A percentile compares a stretch with the other conserved stretches of the same genome.
These are phyloP conservation scores for Hypoxylon lenormandii DNA, from an alignment of 495 filamentous ascomycete species.

Conservation along the genomic window DNA sequence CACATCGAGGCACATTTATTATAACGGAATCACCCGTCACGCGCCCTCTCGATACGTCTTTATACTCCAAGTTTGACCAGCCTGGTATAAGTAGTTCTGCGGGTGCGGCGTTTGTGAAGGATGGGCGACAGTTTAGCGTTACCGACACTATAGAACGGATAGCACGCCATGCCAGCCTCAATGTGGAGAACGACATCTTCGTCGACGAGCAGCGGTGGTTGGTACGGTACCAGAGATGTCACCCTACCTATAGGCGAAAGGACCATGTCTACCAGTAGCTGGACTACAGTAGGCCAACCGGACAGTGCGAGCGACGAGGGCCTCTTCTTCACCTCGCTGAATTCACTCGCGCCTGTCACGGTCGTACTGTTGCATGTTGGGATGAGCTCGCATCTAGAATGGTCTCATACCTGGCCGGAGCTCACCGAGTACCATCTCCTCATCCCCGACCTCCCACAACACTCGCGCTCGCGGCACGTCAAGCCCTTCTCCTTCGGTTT, in stretches of 20 bases:
- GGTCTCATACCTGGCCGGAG: constrained; percentile 45
- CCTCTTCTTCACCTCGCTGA: constrained; percentile 37
- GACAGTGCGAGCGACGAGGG: constrained; percentile 12
- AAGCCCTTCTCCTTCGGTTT: constrained; percentile 41
- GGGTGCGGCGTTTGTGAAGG: constrained; percentile 2
- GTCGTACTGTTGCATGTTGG: constrained; percentile 53
- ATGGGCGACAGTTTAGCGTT: constrained; percentile 3
- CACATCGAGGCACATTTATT: constrained; percentile 4
- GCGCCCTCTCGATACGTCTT: neutral
- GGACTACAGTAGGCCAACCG: constrained; percentile 21
- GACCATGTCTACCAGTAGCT: constrained; percentile 41
- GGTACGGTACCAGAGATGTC: constrained; percentile 17
- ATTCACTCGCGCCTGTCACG: constrained; percentile 43
- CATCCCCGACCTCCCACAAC: constrained; percentile 50
- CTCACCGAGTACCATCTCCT: constrained; percentile 53
- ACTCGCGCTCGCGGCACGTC: constrained; percentile 45
- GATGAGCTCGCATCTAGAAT: constrained; percentile 54
- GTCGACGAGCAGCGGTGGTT: constrained; percentile 20
- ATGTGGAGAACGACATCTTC: constrained; percentile 39
- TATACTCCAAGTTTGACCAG: neutral
- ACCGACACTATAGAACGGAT: constrained; percentile 9
- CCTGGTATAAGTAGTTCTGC: neutral
- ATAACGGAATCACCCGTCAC: neutral
- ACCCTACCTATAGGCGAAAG: constrained; percentile 24
- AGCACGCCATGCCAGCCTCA: neutral